Base-by-base conservation (phyloP, 2,329 filamentous ascomycete genomes). In the Paracamarosporium sp. region DNA sequence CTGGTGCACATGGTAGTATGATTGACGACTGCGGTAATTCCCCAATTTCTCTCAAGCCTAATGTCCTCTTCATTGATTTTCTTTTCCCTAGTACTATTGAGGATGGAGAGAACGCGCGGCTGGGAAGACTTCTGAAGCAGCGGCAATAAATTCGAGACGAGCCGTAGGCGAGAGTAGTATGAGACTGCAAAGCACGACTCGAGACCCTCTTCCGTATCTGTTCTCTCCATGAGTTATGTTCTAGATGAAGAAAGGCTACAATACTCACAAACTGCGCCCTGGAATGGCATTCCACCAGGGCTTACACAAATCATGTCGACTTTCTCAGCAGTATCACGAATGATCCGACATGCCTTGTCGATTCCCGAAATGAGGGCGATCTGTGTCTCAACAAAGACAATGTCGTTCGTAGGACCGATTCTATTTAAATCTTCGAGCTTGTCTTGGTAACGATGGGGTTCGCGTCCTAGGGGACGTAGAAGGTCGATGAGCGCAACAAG, bases 181-280 rank as follows among this genome's bases (percentile, higher is more conserved):
- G 69, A 68, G 11, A 78, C 44, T 3, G 70, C 55, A 30, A 73
- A 58, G 36, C 54, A 63, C 3, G 52, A 38, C n/a, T 78, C 66
- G 4, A 78, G 64, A 28, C 67, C 68, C 56, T 78, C 75, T 9
- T 55, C 35, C 0, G 73, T 77, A 50, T 72, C 73, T 71, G 46
- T 38, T 38, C 17, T n/a, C 35, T 20, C 17, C 17, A 6, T 38
- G 25, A 47, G 36, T 4, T 33, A n/a, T 53, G 50, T 41, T 5
- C 24, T 9, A 20, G 35, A 25, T 22, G 6, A 20, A 31, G 28
- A 25, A 5, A 30, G 27, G 12, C 24, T 17, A 30, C n/a, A 17
- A 40, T 20, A 56, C 57, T 24, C 35, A 60, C 57, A 60, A 25
- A 57, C 43, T 31, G 57, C 48, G 9, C 53, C 57, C 31, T 57